Percentiles rank a stretch among this genome's conserved stretches.
Evolutionary conservation across 225 moss, liverwort and hornwort genomes (phyloP).

Genomic region (Polytrichum formosum): DNA sequence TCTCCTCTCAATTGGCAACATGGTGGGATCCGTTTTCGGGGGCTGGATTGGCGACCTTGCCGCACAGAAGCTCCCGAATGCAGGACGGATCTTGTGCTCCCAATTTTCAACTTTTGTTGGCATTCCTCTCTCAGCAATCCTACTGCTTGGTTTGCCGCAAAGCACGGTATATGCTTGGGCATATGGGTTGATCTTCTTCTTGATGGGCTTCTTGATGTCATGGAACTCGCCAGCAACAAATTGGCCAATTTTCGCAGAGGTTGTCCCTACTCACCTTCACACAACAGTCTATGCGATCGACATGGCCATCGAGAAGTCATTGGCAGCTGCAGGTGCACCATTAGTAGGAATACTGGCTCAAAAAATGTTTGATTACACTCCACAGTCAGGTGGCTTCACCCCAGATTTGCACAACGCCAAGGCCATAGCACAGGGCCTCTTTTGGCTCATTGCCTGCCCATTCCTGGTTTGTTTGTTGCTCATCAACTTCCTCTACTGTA

Average conservation of each 20-base stretch:
- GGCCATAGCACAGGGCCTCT: constrained; percentile 52
- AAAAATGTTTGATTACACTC: constrained; percentile 41
- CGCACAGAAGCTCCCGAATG: constrained; percentile 35
- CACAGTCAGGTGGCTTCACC: constrained; percentile 16
- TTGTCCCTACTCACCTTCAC: constrained; percentile 59
- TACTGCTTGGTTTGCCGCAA: constrained; percentile 52
- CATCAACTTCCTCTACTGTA: constrained; percentile 42
- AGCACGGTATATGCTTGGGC: constrained; percentile 31
- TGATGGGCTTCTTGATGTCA: constrained; percentile 57
- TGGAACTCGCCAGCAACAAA: constrained; percentile 68
- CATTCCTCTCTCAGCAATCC: constrained; percentile 49
- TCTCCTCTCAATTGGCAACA: constrained; percentile 47
- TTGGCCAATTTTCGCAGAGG: constrained; percentile 72
- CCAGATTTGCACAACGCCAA: constrained; percentile 51
- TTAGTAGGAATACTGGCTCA: constrained; percentile 61
- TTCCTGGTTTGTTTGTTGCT: constrained; percentile 42
- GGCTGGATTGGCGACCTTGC: constrained; percentile 71
- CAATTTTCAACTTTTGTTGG: constrained; percentile 54
- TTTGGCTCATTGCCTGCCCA: constrained; percentile 44
- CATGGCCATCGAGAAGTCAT: constrained; percentile 55
- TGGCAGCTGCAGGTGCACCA: constrained; percentile 64
- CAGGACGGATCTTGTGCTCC: constrained; percentile 52
- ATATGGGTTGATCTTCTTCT: constrained; percentile 47
- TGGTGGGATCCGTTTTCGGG: constrained; percentile 61
- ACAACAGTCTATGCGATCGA: constrained; percentile 73